Evolutionary conservation across 1,139 yeast species (phyloP).

Genomic region (Lodderomyces theae): DNA sequence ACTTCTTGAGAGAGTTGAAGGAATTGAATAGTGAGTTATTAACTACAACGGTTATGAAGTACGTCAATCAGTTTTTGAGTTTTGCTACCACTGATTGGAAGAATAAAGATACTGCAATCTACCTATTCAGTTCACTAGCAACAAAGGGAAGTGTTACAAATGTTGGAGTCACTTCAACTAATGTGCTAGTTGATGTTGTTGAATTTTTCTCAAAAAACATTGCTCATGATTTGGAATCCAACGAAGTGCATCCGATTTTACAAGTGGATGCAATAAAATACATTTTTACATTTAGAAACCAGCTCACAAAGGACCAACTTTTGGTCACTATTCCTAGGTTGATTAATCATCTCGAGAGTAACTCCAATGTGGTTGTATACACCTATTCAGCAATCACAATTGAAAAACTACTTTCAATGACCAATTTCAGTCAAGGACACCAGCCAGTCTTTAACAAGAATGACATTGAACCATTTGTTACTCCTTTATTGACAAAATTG

Average conservation of each 20-base stretch:
- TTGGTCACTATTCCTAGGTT: slow-evolving; percentile 78
- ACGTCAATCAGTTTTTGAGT: slow-evolving; percentile 65
- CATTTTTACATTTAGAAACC: slow-evolving; percentile 86
- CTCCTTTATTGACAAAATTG: slow-evolving; percentile 58
- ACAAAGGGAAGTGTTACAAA: slow-evolving; percentile 84
- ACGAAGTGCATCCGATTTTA: slow-evolving; percentile 62
- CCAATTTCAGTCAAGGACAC: slow-evolving; percentile 49
- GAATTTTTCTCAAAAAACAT: slow-evolving; percentile 78
- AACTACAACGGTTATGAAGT: slow-evolving; percentile 74
- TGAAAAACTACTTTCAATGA: slow-evolving; percentile 80
- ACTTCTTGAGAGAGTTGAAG: slow-evolving; percentile 82
- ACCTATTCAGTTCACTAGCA: slow-evolving; percentile 84
- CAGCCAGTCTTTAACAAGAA: slow-evolving; percentile 62
- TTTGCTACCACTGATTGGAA: slow-evolving; percentile 66
- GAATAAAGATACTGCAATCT: slow-evolving; percentile 82
- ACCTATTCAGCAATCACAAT: slow-evolving; percentile 93
- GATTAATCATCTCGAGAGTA: slow-evolving; percentile 57
- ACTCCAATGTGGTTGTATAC: slow-evolving; percentile 74
- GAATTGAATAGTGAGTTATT: slow-evolving; percentile 73
- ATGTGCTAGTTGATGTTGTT: slow-evolving; percentile 80
- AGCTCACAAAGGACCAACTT: slow-evolving; percentile 82
- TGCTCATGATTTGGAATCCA: slow-evolving; percentile 69
- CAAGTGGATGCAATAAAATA: slow-evolving; percentile 92
- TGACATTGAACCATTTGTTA: slow-evolving; percentile 55
- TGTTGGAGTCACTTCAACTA: slow-evolving; percentile 86